A percentile compares a stretch with the other conserved stretches of the same genome.
phyloP scores from a whole-genome alignment of 106 monocot species.

The Allium cepa region DNA sequence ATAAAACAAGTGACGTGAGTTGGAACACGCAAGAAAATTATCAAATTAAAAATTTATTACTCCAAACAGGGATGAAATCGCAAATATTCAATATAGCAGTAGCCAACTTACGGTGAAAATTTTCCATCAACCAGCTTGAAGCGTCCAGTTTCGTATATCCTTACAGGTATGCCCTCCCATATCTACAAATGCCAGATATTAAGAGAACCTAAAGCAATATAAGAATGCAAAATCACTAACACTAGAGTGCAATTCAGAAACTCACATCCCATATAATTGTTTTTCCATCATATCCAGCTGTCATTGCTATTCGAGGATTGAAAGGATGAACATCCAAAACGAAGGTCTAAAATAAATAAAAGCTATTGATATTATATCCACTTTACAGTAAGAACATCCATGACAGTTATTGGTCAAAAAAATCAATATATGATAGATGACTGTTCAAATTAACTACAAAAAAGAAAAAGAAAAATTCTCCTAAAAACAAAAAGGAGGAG shows the following conservation, averaged over 20 bases:
- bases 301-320: slow-evolving; percentile 99
- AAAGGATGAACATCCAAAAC: slow-evolving; percentile 99
- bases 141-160: slow-evolving; percentile 82
- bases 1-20: neutral
- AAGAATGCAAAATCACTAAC: neutral
- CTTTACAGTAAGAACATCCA: neutral
- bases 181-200: slow-evolving; percentile 39
- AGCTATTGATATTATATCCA: too few species aligned
- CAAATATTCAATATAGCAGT: neutral
- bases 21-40: neutral
- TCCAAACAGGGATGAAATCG: too few species aligned
- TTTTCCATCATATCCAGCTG: slow-evolving; percentile 98
- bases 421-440: neutral
- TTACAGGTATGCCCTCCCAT: slow-evolving; percentile 95
- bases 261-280: slow-evolving; percentile 81
- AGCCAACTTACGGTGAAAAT: slow-evolving; percentile 90
- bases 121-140: slow-evolving; percentile 98
- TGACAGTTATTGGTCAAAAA: neutral
- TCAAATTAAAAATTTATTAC: neutral
- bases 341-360: slow-evolving; percentile 55
- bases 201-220: slow-evolving; percentile 7
- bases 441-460: neutral
- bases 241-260: slow-evolving; percentile 6
- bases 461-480: neutral
- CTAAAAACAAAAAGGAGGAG: too few species aligned